Percentiles rank a stretch among this genome's conserved stretches.
Evolutionary conservation across 2,329 filamentous ascomycete genomes (phyloP).

Genomic region (Thelonectria rubi): DNA sequence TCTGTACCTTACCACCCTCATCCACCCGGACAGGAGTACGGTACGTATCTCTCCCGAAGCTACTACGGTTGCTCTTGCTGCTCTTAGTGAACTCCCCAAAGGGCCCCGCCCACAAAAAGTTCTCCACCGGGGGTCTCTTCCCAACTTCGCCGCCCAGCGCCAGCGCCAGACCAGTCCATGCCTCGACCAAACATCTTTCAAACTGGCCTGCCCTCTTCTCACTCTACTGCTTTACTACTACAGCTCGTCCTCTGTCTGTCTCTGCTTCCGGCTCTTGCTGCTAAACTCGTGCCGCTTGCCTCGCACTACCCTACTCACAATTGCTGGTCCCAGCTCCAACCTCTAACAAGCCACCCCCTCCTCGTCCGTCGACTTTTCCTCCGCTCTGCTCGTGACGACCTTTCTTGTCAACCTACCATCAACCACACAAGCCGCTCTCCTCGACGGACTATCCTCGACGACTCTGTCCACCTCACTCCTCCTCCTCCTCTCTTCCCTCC

Average conservation of each 20-base stretch:
- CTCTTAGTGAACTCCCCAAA: conserved; percentile 14
- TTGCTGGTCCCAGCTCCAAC: conserved; percentile 39
- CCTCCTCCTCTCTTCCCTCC: conserved; percentile 19
- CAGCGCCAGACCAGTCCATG: conserved; percentile 24
- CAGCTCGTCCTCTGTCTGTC: conserved; percentile 20
- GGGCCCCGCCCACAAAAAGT: conserved; percentile 24
- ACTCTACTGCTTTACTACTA: conserved; percentile 23
- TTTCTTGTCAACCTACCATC: conserved; percentile 30
- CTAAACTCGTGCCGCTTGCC: conserved; percentile 29
- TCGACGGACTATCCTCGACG: background rate
- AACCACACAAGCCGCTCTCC: conserved; percentile 21
- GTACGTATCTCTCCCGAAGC: background rate
- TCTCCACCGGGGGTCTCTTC: conserved; percentile 19
- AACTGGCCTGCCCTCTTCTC: conserved; percentile 17
- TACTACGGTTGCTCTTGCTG: conserved; percentile 2
- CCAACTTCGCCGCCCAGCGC: conserved; percentile 25
- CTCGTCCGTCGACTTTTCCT: conserved; percentile 38
- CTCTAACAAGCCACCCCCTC: conserved; percentile 45
- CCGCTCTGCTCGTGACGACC: conserved; percentile 37
- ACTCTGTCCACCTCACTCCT: conserved; percentile 30
- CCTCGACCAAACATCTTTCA: conserved; percentile 25
- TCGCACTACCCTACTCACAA: conserved; percentile 24
- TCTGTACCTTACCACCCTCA: background rate
- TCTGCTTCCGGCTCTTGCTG: conserved; percentile 22
- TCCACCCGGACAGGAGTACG: background rate